These are phyloP conservation scores for Trematosphaeria pertusa DNA, from an alignment of 2,329 filamentous ascomycete species.

Conservation along the genomic window DNA sequence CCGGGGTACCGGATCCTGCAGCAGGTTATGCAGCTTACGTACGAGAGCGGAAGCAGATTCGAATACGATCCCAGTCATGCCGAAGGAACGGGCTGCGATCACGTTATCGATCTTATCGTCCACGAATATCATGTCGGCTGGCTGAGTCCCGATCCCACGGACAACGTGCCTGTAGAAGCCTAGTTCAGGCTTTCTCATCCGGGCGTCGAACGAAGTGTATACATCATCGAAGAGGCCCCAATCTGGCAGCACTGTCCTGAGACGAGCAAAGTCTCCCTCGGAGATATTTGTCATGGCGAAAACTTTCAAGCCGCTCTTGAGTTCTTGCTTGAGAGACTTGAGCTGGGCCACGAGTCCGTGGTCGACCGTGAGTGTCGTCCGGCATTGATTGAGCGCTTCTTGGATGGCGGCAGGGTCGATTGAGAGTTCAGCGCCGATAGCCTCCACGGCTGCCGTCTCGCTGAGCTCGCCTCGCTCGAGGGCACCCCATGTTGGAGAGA, in stretches of 20 bases:
- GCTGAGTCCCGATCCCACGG: conserved; percentile 16
- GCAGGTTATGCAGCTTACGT: conserved; percentile 19
- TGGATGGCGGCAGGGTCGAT: conserved; percentile 28
- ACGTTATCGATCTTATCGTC: conserved; percentile 42
- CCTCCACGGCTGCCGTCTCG: conserved; percentile 23
- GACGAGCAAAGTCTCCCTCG: conserved; percentile 31
- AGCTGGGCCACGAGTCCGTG: conserved; percentile 27
- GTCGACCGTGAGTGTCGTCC: conserved; percentile 33
- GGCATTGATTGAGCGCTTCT: conserved; percentile 37
- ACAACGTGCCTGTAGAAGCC: conserved; percentile 44
- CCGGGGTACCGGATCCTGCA: conserved; percentile 27
- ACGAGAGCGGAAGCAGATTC: conserved; percentile 15
- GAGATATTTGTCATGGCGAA: conserved; percentile 46
- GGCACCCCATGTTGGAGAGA: conserved; percentile 33
- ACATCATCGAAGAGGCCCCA: conserved; percentile 46
- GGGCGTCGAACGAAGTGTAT: conserved; percentile 42
- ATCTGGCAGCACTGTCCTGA: conserved; percentile 29
- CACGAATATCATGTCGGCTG: conserved; percentile 32
- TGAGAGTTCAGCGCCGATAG: conserved; percentile 29
- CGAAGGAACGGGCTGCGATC: conserved; percentile 29
- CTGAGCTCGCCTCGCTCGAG: conserved; percentile 35
- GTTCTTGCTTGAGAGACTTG: conserved; percentile 18
- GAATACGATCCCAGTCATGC: conserved; percentile 37
- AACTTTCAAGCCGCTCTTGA: conserved; percentile 23
- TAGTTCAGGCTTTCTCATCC: conserved; percentile 46